Conservation (phyloP, 148 eudicot genomes). For the Nyssa sinensis region DNA sequence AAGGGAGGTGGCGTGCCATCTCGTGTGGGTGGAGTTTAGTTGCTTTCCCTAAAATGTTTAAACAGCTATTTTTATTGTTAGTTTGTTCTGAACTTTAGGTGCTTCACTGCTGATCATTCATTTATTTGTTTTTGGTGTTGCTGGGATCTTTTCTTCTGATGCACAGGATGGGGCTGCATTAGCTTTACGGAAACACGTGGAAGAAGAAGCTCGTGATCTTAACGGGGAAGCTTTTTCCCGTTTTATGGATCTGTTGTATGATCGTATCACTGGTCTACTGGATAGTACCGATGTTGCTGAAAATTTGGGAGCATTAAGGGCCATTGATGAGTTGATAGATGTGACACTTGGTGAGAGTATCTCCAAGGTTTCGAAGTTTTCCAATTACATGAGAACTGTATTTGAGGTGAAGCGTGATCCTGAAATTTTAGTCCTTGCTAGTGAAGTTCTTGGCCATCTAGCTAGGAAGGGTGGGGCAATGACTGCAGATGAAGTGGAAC, state of each 20-base stretch:
- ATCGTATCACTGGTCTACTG: constrained; percentile 67
- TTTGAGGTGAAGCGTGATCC: constrained; percentile 86
- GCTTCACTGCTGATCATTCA: not conserved
- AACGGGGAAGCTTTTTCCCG: constrained; percentile 86
- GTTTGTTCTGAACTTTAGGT: not conserved
- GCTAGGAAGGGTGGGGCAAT: constrained; percentile 95
- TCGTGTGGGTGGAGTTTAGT: no score
- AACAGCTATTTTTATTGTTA: not conserved
- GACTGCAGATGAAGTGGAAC: constrained; percentile 98
- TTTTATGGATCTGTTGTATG: constrained; percentile 93
- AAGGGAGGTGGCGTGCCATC: not conserved
- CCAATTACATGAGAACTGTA: constrained; percentile 72
- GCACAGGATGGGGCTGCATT: constrained; percentile 81
- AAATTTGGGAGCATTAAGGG: constrained; percentile 92
- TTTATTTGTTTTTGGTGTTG: not conserved
- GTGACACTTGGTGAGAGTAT: constrained; percentile 85
- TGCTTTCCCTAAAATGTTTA: not conserved
- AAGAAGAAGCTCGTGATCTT: constrained; percentile 87
- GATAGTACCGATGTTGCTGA: constrained; percentile 81
- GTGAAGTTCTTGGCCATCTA: constrained; percentile 91
- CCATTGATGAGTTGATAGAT: constrained; percentile 89
- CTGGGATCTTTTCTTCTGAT: constrained; percentile 5
- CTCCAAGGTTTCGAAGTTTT: constrained; percentile 81
- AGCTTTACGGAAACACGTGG: constrained; percentile 75
- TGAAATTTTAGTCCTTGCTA: constrained; percentile 76